phyloP scores from a whole-genome alignment of 1,139 yeast genomes.

The Hanseniaspora uvarum region DNA sequence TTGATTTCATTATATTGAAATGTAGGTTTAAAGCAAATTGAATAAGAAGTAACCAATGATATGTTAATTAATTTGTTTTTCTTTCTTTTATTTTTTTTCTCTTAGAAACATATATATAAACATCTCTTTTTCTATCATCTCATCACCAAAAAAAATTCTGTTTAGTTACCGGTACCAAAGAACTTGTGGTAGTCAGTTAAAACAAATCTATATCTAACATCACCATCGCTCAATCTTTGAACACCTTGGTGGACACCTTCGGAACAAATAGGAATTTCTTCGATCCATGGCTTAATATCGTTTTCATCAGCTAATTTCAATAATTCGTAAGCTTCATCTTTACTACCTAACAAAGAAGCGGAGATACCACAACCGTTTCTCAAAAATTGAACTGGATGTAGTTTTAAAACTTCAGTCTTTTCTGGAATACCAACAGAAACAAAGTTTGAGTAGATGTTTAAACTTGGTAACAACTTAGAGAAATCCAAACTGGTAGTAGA shows the following conservation, averaged over 20 bases:
- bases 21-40: no score
- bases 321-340: slow-evolving; percentile 47
- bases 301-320: slow-evolving; percentile 45
- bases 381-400: slow-evolving; percentile 40
- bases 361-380: slow-evolving; percentile 39
- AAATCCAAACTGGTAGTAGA: slow-evolving; percentile 37
- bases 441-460: slow-evolving; percentile 41
- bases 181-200: slow-evolving; percentile 37
- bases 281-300: slow-evolving; percentile 49
- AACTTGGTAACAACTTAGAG: slow-evolving; percentile 31
- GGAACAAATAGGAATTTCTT: slow-evolving; percentile 45
- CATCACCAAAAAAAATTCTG: no score
- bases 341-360: slow-evolving; percentile 43
- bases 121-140: no score
- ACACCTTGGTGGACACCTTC: slow-evolving; percentile 44
- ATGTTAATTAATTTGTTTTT: no score
- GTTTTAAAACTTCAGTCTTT: slow-evolving; percentile 35
- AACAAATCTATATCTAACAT: slow-evolving; percentile 56
- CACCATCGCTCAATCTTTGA: slow-evolving; percentile 42
- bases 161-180: slow-evolving; percentile 24
- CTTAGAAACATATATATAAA: background rate
- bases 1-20: background rate
- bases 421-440: slow-evolving; percentile 49
- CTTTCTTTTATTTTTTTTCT: background rate
- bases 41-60: no score